A percentile compares a stretch with the other conserved stretches of the same genome.
These are phyloP conservation scores for Psilocybe sp. DNA, from an alignment of 768 basidiomycete genomes.

Conservation along the genomic window DNA sequence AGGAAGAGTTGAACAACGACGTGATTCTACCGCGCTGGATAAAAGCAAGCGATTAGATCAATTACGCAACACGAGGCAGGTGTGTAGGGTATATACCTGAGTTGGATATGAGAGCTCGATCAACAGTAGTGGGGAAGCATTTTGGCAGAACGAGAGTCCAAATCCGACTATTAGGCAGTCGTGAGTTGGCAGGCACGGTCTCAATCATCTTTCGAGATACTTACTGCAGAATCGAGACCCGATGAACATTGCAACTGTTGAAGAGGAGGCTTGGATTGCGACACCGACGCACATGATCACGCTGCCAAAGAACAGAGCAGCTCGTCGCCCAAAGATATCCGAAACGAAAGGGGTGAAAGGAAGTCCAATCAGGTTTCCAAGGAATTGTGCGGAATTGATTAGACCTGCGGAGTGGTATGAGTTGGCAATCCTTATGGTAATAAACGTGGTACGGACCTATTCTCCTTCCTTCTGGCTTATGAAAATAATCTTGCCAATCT, in stretches of 20 bases:
- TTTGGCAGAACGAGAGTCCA: slow-evolving; percentile 59
- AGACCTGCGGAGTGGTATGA: slow-evolving; percentile 37
- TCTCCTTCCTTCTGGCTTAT: slow-evolving; percentile 46
- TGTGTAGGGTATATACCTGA: slow-evolving; percentile 35
- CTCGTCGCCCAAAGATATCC: slow-evolving; percentile 60
- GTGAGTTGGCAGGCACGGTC: not conserved
- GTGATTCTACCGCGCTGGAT: slow-evolving; percentile 51
- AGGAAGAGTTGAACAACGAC: slow-evolving; percentile 66
- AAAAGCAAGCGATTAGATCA: slow-evolving; percentile 2
- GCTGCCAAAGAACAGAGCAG: slow-evolving; percentile 58
- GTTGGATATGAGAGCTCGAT: slow-evolving; percentile 72
- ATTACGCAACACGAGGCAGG: not conserved
- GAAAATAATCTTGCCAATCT: slow-evolving; percentile 58
- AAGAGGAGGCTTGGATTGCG: slow-evolving; percentile 48
- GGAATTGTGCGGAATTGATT: slow-evolving; percentile 63
- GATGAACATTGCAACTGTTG: slow-evolving; percentile 49
- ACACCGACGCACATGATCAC: slow-evolving; percentile 65
- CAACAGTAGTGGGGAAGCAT: slow-evolving; percentile 61
- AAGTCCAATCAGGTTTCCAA: slow-evolving; percentile 57
- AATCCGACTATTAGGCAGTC: slow-evolving; percentile 49
- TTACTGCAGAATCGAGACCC: slow-evolving; percentile 53
- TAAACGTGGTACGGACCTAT: slow-evolving; percentile 34
- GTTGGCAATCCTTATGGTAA: not conserved
- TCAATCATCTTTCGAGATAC: slow-evolving; percentile 12
- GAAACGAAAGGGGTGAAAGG: slow-evolving; percentile 62